phyloP scores from a whole-genome alignment of 1,139 yeast genomes.

The Diutina rugosa region DNA sequence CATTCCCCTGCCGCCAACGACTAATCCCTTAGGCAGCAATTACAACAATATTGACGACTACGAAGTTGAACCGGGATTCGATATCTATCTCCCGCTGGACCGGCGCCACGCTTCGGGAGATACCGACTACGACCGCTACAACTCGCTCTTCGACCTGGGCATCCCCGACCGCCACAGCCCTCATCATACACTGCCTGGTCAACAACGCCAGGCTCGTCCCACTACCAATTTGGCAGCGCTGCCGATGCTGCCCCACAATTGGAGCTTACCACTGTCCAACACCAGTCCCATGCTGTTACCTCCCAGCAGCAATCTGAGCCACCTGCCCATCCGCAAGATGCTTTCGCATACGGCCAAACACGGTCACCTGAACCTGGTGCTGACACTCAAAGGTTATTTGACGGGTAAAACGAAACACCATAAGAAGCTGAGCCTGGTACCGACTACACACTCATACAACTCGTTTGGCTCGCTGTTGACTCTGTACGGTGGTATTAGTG shows the following conservation, averaged over 20 bases:
- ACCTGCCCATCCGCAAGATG: slow-evolving; percentile 1
- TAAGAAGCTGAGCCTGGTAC: slow-evolving; percentile 1
- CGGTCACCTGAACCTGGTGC: background rate
- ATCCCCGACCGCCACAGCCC: background rate
- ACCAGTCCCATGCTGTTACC: background rate
- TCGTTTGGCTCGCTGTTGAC: background rate
- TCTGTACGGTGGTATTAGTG: background rate
- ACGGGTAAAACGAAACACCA: background rate
- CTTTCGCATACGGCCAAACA: background rate
- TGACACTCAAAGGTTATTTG: background rate
- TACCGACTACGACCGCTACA: background rate
- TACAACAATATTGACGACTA: background rate
- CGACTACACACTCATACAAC: background rate
- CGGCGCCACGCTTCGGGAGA: background rate
- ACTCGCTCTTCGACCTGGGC: background rate
- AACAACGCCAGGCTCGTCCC: background rate
- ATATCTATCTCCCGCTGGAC: background rate
- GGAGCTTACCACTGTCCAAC: background rate
- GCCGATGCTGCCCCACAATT: slow-evolving; percentile 1
- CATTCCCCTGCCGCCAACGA: background rate
- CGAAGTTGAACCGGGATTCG: background rate
- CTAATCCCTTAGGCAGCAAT: background rate
- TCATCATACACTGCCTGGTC: background rate
- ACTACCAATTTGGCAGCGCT: background rate
- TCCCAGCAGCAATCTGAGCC: background rate